These are phyloP conservation scores for Wickerhamiella sergipiensis DNA, from an alignment of 805 yeast genomes.

Conservation along the genomic window DNA sequence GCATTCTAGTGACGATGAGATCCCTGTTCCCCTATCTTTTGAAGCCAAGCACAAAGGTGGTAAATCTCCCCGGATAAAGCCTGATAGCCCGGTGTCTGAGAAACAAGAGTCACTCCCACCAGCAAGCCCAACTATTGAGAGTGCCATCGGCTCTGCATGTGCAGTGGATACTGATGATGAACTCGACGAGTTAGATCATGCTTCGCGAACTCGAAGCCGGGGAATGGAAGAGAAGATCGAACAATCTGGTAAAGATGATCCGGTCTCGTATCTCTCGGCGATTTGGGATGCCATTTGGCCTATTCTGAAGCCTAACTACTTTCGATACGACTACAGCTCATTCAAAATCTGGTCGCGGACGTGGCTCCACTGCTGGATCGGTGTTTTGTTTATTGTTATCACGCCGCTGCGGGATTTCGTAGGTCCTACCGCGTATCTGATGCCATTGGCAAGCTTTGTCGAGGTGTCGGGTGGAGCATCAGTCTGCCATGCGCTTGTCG, in stretches of 20 bases:
- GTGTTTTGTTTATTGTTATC: conserved; percentile 9
- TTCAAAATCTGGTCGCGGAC: conserved; percentile 14
- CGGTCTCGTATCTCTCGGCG: neutral
- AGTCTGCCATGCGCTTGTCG: conserved; percentile 7
- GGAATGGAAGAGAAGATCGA: neutral
- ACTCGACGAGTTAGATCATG: neutral
- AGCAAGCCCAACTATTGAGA: neutral
- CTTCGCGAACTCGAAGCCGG: neutral
- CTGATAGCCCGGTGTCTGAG: neutral
- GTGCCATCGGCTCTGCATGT: neutral
- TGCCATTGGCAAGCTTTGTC: conserved; percentile 11
- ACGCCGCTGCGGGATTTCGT: conserved; percentile 9
- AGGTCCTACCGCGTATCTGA: conserved; percentile 15
- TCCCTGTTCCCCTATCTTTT: neutral
- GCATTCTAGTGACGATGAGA: neutral
- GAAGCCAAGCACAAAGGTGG: neutral
- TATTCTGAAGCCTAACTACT: neutral
- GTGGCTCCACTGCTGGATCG: conserved; percentile 15
- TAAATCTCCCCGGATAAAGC: neutral
- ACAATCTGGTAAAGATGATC: neutral
- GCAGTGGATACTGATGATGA: neutral
- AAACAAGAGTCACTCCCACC: neutral
- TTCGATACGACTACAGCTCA: conserved; percentile 11
- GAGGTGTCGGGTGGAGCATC: conserved; percentile 18
- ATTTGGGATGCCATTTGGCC: neutral